Percentiles rank a stretch among this genome's conserved stretches.
Evolutionary conservation across 331 rosid genomes (phyloP).

Genomic region (Stylosanthes scabra): DNA sequence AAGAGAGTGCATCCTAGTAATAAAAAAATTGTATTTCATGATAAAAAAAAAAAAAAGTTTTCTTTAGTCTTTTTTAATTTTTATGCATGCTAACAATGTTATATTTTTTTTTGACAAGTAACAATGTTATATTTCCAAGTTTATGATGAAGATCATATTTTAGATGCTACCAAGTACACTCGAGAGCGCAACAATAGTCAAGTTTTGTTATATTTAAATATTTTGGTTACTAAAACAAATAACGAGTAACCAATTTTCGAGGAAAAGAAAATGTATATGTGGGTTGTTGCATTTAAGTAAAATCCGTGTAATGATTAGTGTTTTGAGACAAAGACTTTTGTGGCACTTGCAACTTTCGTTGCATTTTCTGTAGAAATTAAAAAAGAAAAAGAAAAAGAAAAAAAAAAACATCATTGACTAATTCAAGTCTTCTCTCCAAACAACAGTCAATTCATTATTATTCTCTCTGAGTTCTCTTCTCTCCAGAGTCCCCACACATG

Average conservation of each 20-base stretch:
- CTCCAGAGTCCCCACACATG: too few relatives aligned
- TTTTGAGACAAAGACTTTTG: background rate
- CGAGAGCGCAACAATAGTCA: background rate
- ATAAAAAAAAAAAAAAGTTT: too few relatives aligned
- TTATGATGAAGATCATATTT: too few relatives aligned
- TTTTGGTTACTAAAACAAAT: background rate
- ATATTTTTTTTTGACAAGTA: too few relatives aligned
- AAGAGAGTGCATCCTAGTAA: too few relatives aligned
- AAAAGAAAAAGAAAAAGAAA: too few relatives aligned
- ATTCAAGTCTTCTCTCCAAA: conserved; percentile 22
- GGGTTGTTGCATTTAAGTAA: background rate
- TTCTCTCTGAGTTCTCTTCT: background rate
- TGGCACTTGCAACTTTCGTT: conserved; percentile 14
- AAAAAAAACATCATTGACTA: conserved; percentile 26
- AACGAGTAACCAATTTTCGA: background rate
- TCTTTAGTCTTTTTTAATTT: too few relatives aligned
- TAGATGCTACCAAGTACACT: too few relatives aligned
- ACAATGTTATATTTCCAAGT: too few relatives aligned
- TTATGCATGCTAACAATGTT: too few relatives aligned
- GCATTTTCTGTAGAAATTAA: background rate
- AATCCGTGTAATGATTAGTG: conserved; percentile 1
- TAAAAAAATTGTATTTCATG: too few relatives aligned
- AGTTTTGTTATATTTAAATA: background rate
- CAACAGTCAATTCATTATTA: conserved; percentile 2
- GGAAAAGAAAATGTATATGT: background rate